Evolutionary conservation across 495 filamentous ascomycete genomes (phyloP).

Genomic region (Annulohypoxylon nitens): DNA sequence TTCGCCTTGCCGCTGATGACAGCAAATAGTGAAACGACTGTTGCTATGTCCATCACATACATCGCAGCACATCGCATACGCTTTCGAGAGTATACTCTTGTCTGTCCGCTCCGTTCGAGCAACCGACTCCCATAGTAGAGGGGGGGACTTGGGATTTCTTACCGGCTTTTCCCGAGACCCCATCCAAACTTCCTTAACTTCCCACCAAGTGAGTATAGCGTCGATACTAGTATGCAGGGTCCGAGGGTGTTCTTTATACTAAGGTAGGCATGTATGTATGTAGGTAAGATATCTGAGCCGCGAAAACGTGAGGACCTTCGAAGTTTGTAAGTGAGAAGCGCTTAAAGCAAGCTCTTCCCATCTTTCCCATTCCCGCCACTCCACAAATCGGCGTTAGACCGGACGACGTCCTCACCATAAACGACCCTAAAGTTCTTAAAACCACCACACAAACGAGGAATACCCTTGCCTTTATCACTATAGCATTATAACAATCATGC

Average conservation of each 20-base stretch:
- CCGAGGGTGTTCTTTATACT: constrained; percentile 25
- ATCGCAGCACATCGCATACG: neutral
- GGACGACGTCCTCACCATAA: constrained; percentile 44
- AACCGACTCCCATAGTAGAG: constrained; percentile 7
- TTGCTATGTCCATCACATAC: constrained; percentile 16
- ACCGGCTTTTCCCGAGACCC: constrained; percentile 46
- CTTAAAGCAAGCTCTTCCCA: constrained; percentile 15
- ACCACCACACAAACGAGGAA: constrained; percentile 17
- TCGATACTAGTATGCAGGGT: constrained; percentile 44
- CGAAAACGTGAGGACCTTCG: constrained; percentile 36
- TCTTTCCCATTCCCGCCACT: constrained; percentile 29
- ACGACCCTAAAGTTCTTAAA: constrained; percentile 7
- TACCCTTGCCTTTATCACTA: constrained; percentile 35
- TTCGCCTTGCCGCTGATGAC: constrained; percentile 18
- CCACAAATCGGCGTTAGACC: constrained; percentile 44
- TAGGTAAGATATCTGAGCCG: constrained; percentile 26
- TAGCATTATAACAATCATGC: constrained; percentile 42
- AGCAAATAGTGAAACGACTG: constrained; percentile 8
- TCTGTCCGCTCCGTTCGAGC: neutral
- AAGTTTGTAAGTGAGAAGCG: constrained; percentile 13
- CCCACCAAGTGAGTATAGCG: constrained; percentile 44
- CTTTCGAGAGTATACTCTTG: constrained; percentile 20
- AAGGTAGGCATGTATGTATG: neutral
- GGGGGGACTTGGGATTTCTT: constrained; percentile 5
- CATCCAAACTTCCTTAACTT: constrained; percentile 27